Evolutionary conservation across 169 alveolate species (phyloP), one percentile per base, ranked within the genome.

Genomic region (Cryptosporidium andersoni): DNA sequence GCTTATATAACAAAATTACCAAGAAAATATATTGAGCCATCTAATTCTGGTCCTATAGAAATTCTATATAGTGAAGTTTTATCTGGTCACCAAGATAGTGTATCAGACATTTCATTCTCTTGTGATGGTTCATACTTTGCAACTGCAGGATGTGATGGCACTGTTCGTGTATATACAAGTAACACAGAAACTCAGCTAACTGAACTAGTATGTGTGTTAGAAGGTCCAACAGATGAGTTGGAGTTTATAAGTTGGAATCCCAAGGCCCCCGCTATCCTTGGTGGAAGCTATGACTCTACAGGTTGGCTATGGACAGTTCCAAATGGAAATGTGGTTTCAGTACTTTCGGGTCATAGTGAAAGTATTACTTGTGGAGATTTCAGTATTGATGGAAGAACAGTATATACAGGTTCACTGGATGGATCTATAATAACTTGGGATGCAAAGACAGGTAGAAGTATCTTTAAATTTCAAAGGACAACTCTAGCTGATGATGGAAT

Each of bases 231-330:
- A 5, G 90, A 82, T 43, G 90, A 80, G 14, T 66, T 82, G 37
- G 90, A 82, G 39, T 82, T 66, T 53, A 67, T 82, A 6, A 40
- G 64, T 5, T 82, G 90, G 90, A 88, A 82, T 48, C 88, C 90
- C 8, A 47, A 49, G 37, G 90, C 88, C 16, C 90, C 82, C n/a
- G 66, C 82, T 37, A 51, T 82, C 12, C 37, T 74, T 14, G 88
- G 88, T 39, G 90, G 90, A 2, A 66, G 88, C 4, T 53, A 48
- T 12, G 90, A 82, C 52, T 64, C 64, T 14, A 82, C 90, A 34
- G 81, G 88, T 34, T 82, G 90, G 90, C 42, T 82, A 43, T 82
- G 90, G 90, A 74, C 66, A 88, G 82, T 64, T 36, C 64, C 81
- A 9, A 80, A 66, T 37, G 90, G 88, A 34, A 82, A 60, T 6